phyloP scores from a whole-genome alignment of 2,329 filamentous ascomycete species.

The Apiospora koreana region DNA sequence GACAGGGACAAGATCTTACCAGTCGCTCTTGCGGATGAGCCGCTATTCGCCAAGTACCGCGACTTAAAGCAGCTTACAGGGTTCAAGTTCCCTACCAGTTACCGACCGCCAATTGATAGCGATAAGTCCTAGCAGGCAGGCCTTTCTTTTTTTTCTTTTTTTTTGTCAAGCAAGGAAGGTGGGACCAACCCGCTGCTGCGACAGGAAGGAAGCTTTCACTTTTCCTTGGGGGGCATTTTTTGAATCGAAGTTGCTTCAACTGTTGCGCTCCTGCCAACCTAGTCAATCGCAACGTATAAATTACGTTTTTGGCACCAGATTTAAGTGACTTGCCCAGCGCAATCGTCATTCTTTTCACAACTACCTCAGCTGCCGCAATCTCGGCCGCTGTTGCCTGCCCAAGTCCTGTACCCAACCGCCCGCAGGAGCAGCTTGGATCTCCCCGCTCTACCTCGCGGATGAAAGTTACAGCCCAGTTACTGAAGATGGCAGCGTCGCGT shows the following conservation, averaged over 20 bases:
- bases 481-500: conserved; percentile 55
- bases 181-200: not conserved
- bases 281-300: not conserved
- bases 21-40: not conserved
- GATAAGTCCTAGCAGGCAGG: conserved; percentile 1
- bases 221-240: not conserved
- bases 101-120: not conserved
- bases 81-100: not conserved
- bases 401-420: not conserved
- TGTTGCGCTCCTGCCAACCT: not conserved
- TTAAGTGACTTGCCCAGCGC: not conserved
- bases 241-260: not conserved
- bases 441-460: conserved; percentile 26
- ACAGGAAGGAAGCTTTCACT: not conserved
- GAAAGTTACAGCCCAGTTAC: conserved; percentile 26
- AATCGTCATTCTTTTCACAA: not conserved
- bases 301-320: not conserved
- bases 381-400: not conserved
- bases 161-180: not conserved
- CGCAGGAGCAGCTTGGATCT: not conserved
- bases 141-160: not conserved
- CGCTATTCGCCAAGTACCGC: not conserved
- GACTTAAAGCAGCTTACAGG: not conserved
- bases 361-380: not conserved
- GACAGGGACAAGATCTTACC: not conserved